phyloP scores from a whole-genome alignment of 169 alveolate species.

The Plasmodium falciparum region DNA sequence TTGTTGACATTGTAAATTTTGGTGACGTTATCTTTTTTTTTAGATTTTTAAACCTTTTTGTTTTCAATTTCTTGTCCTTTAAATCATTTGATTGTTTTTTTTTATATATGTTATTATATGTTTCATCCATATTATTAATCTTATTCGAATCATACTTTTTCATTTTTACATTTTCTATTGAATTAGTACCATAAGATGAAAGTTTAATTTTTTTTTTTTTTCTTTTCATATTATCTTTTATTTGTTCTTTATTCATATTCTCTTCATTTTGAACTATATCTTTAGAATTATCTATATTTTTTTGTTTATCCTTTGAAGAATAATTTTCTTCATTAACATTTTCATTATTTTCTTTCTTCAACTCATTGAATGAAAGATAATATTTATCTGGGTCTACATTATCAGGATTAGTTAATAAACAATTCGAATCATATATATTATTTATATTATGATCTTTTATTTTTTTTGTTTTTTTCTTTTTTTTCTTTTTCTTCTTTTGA shows the following conservation, averaged over 20 bases:
- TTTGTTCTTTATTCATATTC: conserved; percentile 2
- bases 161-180: too few relatives aligned
- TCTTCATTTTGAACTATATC: conserved; percentile 5
- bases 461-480: conserved; percentile 32
- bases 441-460: conserved; percentile 16
- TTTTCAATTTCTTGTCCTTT: too few relatives aligned
- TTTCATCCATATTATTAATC: too few relatives aligned
- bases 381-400: conserved; percentile 41
- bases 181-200: too few relatives aligned
- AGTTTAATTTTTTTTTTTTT: conserved; percentile 19
- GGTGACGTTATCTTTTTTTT: neutral
- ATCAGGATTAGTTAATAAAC: conserved; percentile 31
- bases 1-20: conserved; percentile 2
- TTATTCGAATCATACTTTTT: too few relatives aligned
- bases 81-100: too few relatives aligned
- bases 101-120: too few relatives aligned
- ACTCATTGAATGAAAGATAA: conserved; percentile 61
- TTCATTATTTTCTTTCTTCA: conserved; percentile 27
- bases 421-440: conserved; percentile 48
- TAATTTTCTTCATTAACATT: conserved; percentile 6
- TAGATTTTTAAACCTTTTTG: neutral
- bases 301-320: conserved; percentile 1
- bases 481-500: conserved; percentile 35
- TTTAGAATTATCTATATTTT: neutral
- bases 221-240: conserved; percentile 21